A percentile compares a stretch with the other conserved stretches of the same genome.
Conservation (phyloP, 129 eudicot genomes). For the sunflower (Helianthus annuus) region HanXRQr2.0-SUNRISE NC_035435.2:37860700-37861199, state of each 20-base stretch:
- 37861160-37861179: slow-evolving; percentile 72
- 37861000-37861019: slow-evolving; percentile 65
- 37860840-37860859: neutral
- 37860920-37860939: neutral
- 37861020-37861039: slow-evolving; percentile 35
- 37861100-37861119: slow-evolving; percentile 72
- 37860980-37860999: slow-evolving; percentile 76
- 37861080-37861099: slow-evolving; percentile 26
- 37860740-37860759: too few relatives aligned
- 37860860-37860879: too few relatives aligned
- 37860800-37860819: too few relatives aligned
- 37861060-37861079: neutral
- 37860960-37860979: slow-evolving; percentile 82
- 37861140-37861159: slow-evolving; percentile 88
- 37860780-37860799: too few relatives aligned
- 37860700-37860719: too few relatives aligned
- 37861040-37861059: neutral
- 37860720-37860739: too few relatives aligned
- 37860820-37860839: neutral
- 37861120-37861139: slow-evolving; percentile 87
- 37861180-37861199: slow-evolving; percentile 49
- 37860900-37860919: too few relatives aligned
- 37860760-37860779: too few relatives aligned
- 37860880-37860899: too few relatives aligned
- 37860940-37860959: slow-evolving; percentile 69